Percentiles rank a stretch among this genome's conserved stretches.
Evolutionary conservation across 306 rosid genomes (phyloP).

Genomic region (Prunus persica): Prunus_persica_NCBIv2 NC_034009.1:41531501-41532000

Average conservation of each 20-base stretch:
- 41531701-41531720: neutral
- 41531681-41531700: neutral
- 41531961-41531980: neutral
- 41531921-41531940: neutral
- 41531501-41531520: slow-evolving; percentile 15
- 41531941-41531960: slow-evolving; percentile 6
- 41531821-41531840: neutral
- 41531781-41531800: slow-evolving; percentile 20
- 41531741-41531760: slow-evolving; percentile 16
- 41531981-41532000: neutral
- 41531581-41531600: slow-evolving; percentile 8
- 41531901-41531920: neutral
- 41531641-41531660: slow-evolving; percentile 1
- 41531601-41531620: slow-evolving; percentile 21
- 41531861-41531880: neutral
- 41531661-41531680: neutral
- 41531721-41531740: neutral
- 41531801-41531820: neutral
- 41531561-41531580: slow-evolving; percentile 18
- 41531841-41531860: neutral
- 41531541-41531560: slow-evolving; percentile 10
- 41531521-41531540: slow-evolving; percentile 21
- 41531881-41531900: neutral
- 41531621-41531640: slow-evolving; percentile 18
- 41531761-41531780: slow-evolving; percentile 17